phyloP scores from a whole-genome alignment of 495 filamentous ascomycete genomes.

The Lasiosphaeria miniovina region DNA sequence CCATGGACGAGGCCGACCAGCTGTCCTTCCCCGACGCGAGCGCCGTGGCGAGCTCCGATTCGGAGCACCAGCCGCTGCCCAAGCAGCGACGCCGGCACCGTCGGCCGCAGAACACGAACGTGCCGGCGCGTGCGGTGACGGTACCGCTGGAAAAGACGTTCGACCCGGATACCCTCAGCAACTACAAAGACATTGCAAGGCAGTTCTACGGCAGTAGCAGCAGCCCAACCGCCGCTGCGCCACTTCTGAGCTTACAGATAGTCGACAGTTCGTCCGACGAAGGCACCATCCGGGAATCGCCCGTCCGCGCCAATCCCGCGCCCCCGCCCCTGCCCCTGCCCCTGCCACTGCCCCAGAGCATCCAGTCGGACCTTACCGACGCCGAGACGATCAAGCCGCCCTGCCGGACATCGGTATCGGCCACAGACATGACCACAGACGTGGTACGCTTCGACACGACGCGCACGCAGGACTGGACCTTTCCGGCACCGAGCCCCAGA shows the following conservation, averaged over 20 bases:
- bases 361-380: not conserved
- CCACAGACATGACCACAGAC: not conserved
- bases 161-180: constrained; percentile 15
- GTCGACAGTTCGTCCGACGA: constrained; percentile 7
- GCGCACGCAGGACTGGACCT: constrained; percentile 15
- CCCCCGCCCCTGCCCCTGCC: no score
- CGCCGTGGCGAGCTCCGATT: not conserved
- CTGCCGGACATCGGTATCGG: not conserved
- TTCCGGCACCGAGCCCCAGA: not conserved
- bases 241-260: constrained; percentile 2
- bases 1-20: constrained; percentile 9
- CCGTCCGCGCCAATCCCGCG: constrained; percentile 8
- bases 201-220: constrained; percentile 8
- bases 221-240: not conserved
- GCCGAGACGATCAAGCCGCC: constrained; percentile 13
- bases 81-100: not conserved
- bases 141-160: constrained; percentile 16
- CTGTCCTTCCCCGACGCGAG: constrained; percentile 3
- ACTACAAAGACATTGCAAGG: constrained; percentile 14
- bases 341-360: not conserved
- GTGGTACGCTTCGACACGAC: not conserved
- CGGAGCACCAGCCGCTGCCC: not conserved
- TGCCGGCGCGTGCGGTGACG: constrained; percentile 1
- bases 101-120: constrained; percentile 11
- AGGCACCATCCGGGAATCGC: constrained; percentile 11